Base-by-base conservation (phyloP, 2,329 filamentous ascomycete genomes). In the Botrytis galanthina region DNA sequence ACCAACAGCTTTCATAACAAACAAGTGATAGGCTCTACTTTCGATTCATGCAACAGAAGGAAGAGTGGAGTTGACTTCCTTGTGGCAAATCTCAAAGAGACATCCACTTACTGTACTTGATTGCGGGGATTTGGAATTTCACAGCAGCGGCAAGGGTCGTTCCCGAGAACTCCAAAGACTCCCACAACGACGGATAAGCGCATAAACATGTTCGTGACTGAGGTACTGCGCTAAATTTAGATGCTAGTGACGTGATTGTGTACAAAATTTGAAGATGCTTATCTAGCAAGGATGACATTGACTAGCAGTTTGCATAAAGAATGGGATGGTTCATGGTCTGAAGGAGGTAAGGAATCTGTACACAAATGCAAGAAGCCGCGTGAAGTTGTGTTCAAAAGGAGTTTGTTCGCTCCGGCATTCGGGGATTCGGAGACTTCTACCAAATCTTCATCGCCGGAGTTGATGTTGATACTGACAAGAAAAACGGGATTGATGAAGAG, bases 241-340 rank as follows among this genome's bases (percentile, higher is more conserved):
- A 68, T 68, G 35, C 64, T 68, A 68, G 64, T 42, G 64, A 68
- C 48, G 46, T 68, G 64, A 57, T 57, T 57, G 35, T 54, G 35
- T 29, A 39, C 9, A 54, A 42, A 32, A 18, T 57, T 67, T 39
- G 26, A 29, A 54, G 32, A 67, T 54, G 35, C 64, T n/a, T 57
- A 29, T 54, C 35, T n/a, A 32, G 64, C 64, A 57, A 68, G 48
- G 64, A 54, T 68, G 48, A 35, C 48, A 68, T 68, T 68, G 64
- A 68, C 46, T 42, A 57, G 35, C 29, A 29, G 46, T 54, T 54
- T 68, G 64, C 46, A 51, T 16, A 54, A 22, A 67, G 46, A 26
- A 67, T 67, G 46, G 62, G 46, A 54, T 67, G 64, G 46, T 39
- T 22, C 64, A 39, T 67, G 46, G 44, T 37, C 32, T 46, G 29